Conservation (phyloP, 768 basidiomycete species). For the Pisolithus sp. region DNA sequence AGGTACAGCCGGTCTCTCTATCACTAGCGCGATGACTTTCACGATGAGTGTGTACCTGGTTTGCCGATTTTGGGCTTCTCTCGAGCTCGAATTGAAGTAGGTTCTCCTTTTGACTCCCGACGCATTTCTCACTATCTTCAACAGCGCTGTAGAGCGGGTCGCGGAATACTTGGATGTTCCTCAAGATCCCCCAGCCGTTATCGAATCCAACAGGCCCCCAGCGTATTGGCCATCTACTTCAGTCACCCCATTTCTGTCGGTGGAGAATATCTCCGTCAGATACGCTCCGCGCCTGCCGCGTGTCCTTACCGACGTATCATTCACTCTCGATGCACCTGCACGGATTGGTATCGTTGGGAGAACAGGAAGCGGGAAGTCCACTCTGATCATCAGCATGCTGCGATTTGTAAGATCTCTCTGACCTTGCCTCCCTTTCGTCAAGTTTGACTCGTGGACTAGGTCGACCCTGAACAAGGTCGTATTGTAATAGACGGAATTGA, state of each 20-base stretch:
- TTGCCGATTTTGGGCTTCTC: conserved; percentile 43
- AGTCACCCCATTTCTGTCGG: conserved; percentile 51
- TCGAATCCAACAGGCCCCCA: conserved; percentile 70
- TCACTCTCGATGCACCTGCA: conserved; percentile 63
- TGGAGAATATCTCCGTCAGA: conserved; percentile 72
- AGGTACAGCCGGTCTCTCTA: conserved; percentile 36
- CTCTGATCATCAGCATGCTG: conserved; percentile 79
- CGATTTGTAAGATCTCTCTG: conserved; percentile 53
- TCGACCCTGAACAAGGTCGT: conserved; percentile 67
- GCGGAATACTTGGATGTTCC: conserved; percentile 88
- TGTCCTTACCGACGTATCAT: conserved; percentile 71
- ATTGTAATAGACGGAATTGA: conserved; percentile 87
- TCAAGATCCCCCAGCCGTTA: conserved; percentile 74
- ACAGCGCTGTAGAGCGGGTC: conserved; percentile 82
- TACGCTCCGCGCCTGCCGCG: conserved; percentile 82
- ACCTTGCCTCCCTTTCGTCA: background rate
- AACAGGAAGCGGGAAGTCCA: conserved; percentile 79
- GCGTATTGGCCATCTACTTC: conserved; percentile 90
- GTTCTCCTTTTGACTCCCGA: conserved; percentile 19
- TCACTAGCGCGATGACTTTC: conserved; percentile 48
- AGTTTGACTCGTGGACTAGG: conserved; percentile 27
- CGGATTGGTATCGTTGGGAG: conserved; percentile 76
- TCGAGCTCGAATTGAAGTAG: conserved; percentile 73
- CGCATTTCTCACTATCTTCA: conserved; percentile 4
- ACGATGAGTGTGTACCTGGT: conserved; percentile 38